These are phyloP conservation scores for Bryoerythrophyllum caledonicum DNA, from an alignment of 225 moss, liverwort and hornwort genomes.

Conservation along the genomic window DNA sequence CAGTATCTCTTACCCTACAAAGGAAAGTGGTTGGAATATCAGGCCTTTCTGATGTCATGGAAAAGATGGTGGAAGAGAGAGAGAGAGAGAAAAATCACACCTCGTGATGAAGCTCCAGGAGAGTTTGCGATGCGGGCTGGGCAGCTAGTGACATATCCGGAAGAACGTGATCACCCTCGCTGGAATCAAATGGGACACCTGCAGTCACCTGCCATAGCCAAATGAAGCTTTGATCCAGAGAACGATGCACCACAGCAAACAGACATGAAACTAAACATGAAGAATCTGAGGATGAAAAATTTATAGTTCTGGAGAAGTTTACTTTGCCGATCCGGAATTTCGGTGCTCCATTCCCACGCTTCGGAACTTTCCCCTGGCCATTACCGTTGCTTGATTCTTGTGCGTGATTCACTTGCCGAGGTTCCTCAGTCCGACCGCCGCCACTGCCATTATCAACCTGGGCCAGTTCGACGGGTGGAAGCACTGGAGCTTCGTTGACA, in stretches of 20 bases:
- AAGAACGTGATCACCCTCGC: constrained; percentile 41
- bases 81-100: constrained; percentile 16
- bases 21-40: not conserved
- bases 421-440: not conserved
- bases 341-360: constrained; percentile 6
- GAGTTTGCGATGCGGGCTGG: constrained; percentile 34
- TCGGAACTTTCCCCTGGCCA: constrained; percentile 4
- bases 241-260: constrained; percentile 23
- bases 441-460: constrained; percentile 8
- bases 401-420: constrained; percentile 1
- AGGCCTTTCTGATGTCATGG: not conserved
- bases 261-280: constrained; percentile 15
- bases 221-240: constrained; percentile 47
- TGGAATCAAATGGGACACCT: constrained; percentile 52
- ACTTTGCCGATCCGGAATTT: constrained; percentile 42
- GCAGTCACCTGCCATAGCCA: constrained; percentile 62
- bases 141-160: constrained; percentile 46
- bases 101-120: constrained; percentile 34
- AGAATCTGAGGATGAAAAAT: not conserved
- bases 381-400: constrained; percentile 18
- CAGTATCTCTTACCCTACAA: not conserved
- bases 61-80: not conserved
- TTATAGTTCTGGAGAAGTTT: constrained; percentile 2
- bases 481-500: not conserved
- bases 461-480: not conserved